These are phyloP conservation scores for Vitis labrusca DNA, from an alignment of 164 flowering plant genomes.

Conservation along the genomic window DNA sequence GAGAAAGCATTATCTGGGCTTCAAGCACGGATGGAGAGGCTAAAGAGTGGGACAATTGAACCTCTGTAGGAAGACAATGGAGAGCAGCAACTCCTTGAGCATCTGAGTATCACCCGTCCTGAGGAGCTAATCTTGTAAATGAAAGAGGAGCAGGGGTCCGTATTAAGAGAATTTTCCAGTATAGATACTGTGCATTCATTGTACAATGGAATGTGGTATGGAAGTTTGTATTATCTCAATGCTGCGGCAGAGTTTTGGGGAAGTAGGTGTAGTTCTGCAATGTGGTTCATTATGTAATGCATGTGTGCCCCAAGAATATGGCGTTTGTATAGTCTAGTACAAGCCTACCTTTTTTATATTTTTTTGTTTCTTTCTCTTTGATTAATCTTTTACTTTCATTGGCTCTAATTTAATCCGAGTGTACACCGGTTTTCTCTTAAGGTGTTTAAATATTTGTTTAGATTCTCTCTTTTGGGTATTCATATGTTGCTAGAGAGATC, in stretches of 20 bases:
- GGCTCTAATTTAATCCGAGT: too few relatives aligned
- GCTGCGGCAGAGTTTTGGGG: constrained; percentile 15
- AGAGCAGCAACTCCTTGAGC: not conserved
- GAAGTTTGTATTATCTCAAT: not conserved
- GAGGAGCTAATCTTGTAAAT: constrained; percentile 6
- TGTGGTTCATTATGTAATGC: too few relatives aligned
- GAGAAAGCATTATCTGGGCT: constrained; percentile 94
- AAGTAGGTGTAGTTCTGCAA: too few relatives aligned
- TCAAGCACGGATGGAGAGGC: constrained; percentile 98
- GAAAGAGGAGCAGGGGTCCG: not conserved
- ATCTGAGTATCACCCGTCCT: not conserved
- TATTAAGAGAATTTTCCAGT: not conserved
- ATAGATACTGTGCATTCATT: not conserved
- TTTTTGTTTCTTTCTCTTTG: too few relatives aligned
- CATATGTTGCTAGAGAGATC: too few relatives aligned
- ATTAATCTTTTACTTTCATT: too few relatives aligned
- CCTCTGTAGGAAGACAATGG: constrained; percentile 28
- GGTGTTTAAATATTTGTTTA: too few relatives aligned
- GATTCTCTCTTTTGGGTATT: too few relatives aligned
- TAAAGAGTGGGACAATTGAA: constrained; percentile 84
- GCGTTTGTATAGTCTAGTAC: too few relatives aligned
- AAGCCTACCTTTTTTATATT: too few relatives aligned
- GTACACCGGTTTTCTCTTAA: too few relatives aligned
- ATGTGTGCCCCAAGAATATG: too few relatives aligned
- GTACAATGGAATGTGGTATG: not conserved